Base-by-base conservation (phyloP, 768 basidiomycete genomes). In the Suillus spraguei region DNA sequence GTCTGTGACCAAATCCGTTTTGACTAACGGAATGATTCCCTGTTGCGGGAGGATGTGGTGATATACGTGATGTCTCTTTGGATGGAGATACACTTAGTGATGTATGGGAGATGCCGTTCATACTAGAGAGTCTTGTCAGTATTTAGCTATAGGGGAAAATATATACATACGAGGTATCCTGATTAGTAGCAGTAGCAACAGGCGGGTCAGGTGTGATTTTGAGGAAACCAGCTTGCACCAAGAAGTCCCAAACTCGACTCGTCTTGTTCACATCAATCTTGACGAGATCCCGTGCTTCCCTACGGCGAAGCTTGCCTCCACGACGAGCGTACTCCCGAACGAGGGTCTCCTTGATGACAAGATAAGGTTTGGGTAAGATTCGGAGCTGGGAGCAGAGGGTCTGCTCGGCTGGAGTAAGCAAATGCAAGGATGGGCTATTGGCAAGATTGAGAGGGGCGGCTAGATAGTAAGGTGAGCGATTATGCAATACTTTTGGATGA, bases 261-360 rank as follows among this genome's bases (percentile, higher is more conserved):
- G 93, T 95, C 77, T 97, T 97, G 75, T 94, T 93, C 65, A 94
- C 92, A 72, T 95, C 95, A 65, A 97, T 93, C 76, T 94, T 95
- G 68, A 96, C 89, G 64, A 97, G 81, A 74, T 94, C 93, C 59
- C 92, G 85, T 13, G 95, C 94, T 74, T 97, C 95, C 60, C 95
- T 83, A 36, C 92, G 85, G 56, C 92, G 90, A 50, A 98, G 82
- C 73, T 92, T 91, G 13, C 96, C 96, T 24, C 92, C 91, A 61
- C 95, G 82, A 33, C 94, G 84, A 1, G 93, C 94, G 69, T 94
- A 97, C 79, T 99, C 97, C 38, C 95, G 87, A 36, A 99, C 89
- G 47, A 97, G 85, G 5, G 91, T 94, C 76, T 97, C 95, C 74
- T 99, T 99, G 78, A 99, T 92, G 64, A 92, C 87, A 59, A 99